Evolutionary conservation across 2,329 filamentous ascomycete species (phyloP).

Genomic region (Ploettnerulaceae sp.): DNA sequence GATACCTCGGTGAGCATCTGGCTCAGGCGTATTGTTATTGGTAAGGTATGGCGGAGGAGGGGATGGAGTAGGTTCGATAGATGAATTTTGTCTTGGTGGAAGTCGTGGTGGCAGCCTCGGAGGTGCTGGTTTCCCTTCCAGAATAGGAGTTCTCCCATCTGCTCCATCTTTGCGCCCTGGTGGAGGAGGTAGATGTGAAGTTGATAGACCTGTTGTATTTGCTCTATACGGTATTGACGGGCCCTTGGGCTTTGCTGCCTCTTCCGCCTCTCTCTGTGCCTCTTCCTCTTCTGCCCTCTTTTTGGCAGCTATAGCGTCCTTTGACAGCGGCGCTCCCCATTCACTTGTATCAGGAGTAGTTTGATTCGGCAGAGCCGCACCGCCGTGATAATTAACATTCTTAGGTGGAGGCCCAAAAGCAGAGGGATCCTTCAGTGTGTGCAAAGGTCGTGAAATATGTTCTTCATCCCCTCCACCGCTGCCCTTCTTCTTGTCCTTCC

Average conservation of each 20-base stretch:
- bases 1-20: conserved; percentile 32
- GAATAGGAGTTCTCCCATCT: conserved; percentile 25
- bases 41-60: conserved; percentile 37
- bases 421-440: conserved; percentile 57
- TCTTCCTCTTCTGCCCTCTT: conserved; percentile 33
- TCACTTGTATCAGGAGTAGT: conserved; percentile 36
- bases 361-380: conserved; percentile 27
- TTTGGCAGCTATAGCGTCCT: conserved; percentile 30
- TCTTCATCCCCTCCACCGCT: conserved; percentile 24
- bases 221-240: conserved; percentile 56
- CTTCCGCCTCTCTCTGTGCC: conserved; percentile 27
- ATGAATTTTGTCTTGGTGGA: conserved; percentile 42
- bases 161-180: conserved; percentile 42
- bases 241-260: conserved; percentile 29
- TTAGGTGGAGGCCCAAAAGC: conserved; percentile 65
- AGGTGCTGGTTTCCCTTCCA: conserved; percentile 29
- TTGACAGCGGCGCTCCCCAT: conserved; percentile 41
- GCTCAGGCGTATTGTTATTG: conserved; percentile 16
- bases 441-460: conserved; percentile 44
- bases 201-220: conserved; percentile 57
- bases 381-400: conserved; percentile 35
- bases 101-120: conserved; percentile 54
- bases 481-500: conserved; percentile 31
- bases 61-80: conserved; percentile 32
- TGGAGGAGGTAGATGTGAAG: conserved; percentile 54